Conservation (phyloP, 495 filamentous ascomycete species). For the Aspergillus olivimuriae region DNA sequence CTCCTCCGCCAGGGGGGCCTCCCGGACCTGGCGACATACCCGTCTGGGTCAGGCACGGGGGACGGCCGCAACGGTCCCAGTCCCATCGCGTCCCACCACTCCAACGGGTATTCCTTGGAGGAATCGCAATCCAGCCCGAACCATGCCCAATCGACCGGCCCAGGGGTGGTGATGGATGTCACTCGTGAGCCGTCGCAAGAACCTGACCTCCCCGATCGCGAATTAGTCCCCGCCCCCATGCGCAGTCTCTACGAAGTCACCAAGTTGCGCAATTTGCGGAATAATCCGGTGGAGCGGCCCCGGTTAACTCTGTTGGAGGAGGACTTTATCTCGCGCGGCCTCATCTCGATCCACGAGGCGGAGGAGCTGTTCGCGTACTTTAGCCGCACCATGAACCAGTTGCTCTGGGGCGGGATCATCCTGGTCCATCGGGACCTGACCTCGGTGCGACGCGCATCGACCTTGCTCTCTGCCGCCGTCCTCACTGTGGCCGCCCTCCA, state of each 20-base stretch:
- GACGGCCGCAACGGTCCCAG: slow-evolving; percentile 26
- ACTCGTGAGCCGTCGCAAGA: slow-evolving; percentile 50
- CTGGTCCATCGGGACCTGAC: slow-evolving; percentile 44
- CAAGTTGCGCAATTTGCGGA: slow-evolving; percentile 47
- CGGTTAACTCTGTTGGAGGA: slow-evolving; percentile 42
- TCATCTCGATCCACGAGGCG: slow-evolving; percentile 44
- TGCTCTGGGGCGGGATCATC: slow-evolving; percentile 52
- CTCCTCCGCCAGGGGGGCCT: slow-evolving; percentile 35
- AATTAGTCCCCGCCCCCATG: slow-evolving; percentile 51
- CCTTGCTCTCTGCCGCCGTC: slow-evolving; percentile 44
- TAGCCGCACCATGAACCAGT: slow-evolving; percentile 48
- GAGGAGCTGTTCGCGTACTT: slow-evolving; percentile 47
- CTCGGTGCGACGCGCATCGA: slow-evolving; percentile 43
- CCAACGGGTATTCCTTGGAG: slow-evolving; percentile 22
- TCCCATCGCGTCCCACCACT: slow-evolving; percentile 26
- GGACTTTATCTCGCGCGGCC: slow-evolving; percentile 46
- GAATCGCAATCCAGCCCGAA: slow-evolving; percentile 18
- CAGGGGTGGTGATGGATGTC: slow-evolving; percentile 31
- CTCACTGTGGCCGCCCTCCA: slow-evolving; percentile 49
- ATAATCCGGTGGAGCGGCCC: slow-evolving; percentile 36
- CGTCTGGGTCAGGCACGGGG: slow-evolving; percentile 13
- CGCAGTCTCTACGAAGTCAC: slow-evolving; percentile 56
- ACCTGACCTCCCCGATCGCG: slow-evolving; percentile 39
- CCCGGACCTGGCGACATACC: slow-evolving; percentile 35
- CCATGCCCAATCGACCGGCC: slow-evolving; percentile 22